phyloP scores from a whole-genome alignment of 768 basidiomycete species.

The Termitomyces sp. region DNA sequence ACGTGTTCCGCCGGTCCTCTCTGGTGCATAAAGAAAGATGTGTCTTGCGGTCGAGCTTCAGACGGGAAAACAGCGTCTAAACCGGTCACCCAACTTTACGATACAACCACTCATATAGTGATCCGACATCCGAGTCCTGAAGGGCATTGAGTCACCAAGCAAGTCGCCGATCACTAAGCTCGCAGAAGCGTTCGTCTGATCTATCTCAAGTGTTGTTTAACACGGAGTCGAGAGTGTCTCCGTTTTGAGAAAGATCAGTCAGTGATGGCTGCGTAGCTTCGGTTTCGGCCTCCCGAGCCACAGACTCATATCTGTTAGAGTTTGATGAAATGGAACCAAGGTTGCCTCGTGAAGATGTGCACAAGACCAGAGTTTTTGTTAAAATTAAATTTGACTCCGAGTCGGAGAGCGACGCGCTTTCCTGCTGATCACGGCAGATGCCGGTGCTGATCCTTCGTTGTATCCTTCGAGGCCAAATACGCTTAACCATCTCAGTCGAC shows the following conservation, averaged over 20 bases:
- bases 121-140: background rate
- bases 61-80: too few relatives aligned
- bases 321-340: background rate
- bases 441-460: background rate
- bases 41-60: background rate
- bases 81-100: background rate
- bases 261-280: background rate
- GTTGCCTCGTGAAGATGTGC: background rate
- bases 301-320: background rate
- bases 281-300: background rate
- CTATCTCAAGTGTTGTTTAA: background rate
- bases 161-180: background rate
- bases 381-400: background rate
- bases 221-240: background rate
- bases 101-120: background rate
- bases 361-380: background rate
- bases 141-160: background rate
- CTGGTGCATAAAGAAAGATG: background rate
- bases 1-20: background rate
- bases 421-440: background rate
- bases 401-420: background rate
- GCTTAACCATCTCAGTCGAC: background rate
- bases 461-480: background rate
- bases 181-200: background rate
- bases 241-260: background rate